These are phyloP conservation scores for Diutina sp. DNA, from an alignment of 1,139 yeast genomes.

Conservation along the genomic window DNA sequence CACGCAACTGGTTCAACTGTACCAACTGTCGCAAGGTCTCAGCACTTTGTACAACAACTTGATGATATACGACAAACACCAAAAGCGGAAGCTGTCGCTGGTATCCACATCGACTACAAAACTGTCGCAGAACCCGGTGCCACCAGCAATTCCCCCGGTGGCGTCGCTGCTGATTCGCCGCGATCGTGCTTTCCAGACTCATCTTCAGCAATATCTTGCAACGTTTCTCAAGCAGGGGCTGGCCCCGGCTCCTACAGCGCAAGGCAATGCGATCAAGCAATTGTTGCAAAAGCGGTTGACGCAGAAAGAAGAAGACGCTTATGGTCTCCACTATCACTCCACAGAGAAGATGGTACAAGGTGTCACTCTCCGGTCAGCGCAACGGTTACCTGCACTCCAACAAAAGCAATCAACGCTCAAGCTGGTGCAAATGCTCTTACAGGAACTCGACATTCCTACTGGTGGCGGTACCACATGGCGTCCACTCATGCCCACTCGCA, in stretches of 20 bases:
- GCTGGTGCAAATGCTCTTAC: slow-evolving; percentile 59
- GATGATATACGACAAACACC: slow-evolving; percentile 62
- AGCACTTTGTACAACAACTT: slow-evolving; percentile 75
- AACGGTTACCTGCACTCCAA: slow-evolving; percentile 29
- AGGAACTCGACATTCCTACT: slow-evolving; percentile 68
- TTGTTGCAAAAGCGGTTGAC: slow-evolving; percentile 46
- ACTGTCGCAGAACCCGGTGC: slow-evolving; percentile 32
- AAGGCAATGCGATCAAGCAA: slow-evolving; percentile 27
- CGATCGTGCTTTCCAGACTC: slow-evolving; percentile 42
- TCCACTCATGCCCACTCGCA: slow-evolving; percentile 84
- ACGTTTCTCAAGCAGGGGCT: slow-evolving; percentile 23
- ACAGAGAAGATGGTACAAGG: slow-evolving; percentile 67
- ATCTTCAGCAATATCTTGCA: slow-evolving; percentile 31
- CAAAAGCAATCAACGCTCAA: slow-evolving; percentile 54
- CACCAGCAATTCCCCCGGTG: slow-evolving; percentile 46
- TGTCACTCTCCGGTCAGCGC: slow-evolving; percentile 59
- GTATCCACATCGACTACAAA: neutral
- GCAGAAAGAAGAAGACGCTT: slow-evolving; percentile 71
- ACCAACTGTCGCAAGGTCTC: slow-evolving; percentile 78
- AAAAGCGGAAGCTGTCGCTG: slow-evolving; percentile 21
- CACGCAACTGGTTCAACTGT: slow-evolving; percentile 63
- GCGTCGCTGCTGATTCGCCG: slow-evolving; percentile 38
- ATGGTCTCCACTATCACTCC: slow-evolving; percentile 72
- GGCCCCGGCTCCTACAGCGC: slow-evolving; percentile 13
- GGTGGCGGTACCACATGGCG: slow-evolving; percentile 40